Evolutionary conservation across 2,329 filamentous ascomycete species (phyloP), one percentile per base, ranked within the genome.

Genomic region (Pestalotiopsis fici): DNA sequence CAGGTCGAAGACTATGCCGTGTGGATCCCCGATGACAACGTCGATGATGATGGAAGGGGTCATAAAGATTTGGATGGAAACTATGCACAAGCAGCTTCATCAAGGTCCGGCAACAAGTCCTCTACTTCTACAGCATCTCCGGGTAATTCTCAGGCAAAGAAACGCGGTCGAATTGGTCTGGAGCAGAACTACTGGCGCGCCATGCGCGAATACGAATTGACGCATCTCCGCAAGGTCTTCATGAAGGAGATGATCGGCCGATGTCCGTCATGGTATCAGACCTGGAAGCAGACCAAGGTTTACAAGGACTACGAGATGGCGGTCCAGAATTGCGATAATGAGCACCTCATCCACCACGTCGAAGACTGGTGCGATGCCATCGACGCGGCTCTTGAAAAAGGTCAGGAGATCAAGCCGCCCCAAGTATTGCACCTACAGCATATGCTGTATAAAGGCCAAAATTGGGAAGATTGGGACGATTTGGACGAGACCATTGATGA

Each of bases 271-370:
- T 78, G 75, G 70, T 67, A 74, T 43, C 62, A 71, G 3, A 59
- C 71, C 1, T 67, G 66, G 21, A 57, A 66, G 43, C 31, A 23
- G 11, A 66, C 59, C 18, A 54, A 23, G 11, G 28, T 67, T 11
- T 65, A 70, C 31, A 72, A 74, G 37, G 76, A 78, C 43, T 77
- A 73, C 65, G 75, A 79, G 55, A 70, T 70, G 9, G 77, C 76
- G 0, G 69, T 79, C 2, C 72, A 75, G 66, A 71, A 77, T 56
- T 76, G 75, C 43, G 73, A 76, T 57, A 73, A 75, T 47, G 71
- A 74, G 35, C 68, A 70, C 25, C 50, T 68, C 7, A 68, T 73
- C 27, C 55, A 63, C 59, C 7, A 54, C 18, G 69, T 78, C 0
- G 71, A 73, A 68, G 59, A 28, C 15, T 78, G 76, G 75, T 67